Percentiles rank a stretch among this genome's conserved stretches.
phyloP scores from a whole-genome alignment of 2,329 filamentous ascomycete species.

The Aureobasidium musti region DNA sequence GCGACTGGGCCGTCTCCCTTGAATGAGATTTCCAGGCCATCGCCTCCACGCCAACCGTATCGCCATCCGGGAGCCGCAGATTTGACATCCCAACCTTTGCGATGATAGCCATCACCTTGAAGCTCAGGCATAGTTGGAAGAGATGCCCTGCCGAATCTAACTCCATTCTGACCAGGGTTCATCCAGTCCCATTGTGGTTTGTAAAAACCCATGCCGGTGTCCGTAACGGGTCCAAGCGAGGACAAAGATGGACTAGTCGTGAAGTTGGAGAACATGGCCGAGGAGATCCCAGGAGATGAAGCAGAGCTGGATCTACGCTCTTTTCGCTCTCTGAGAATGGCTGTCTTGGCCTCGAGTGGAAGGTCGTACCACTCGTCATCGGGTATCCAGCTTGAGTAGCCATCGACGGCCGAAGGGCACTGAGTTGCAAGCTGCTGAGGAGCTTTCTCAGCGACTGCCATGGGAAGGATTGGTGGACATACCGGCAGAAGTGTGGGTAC shows the following conservation, averaged over 20 bases:
- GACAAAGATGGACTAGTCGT: background rate
- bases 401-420: background rate
- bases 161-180: background rate
- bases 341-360: background rate
- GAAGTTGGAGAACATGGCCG: constrained; percentile 1
- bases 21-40: constrained; percentile 43
- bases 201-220: background rate
- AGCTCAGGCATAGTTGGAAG: background rate
- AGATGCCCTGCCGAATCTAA: constrained; percentile 22
- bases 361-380: constrained; percentile 1
- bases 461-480: background rate
- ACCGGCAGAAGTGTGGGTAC: background rate
- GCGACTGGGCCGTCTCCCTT: constrained; percentile 39
- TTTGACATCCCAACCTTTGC: constrained; percentile 31
- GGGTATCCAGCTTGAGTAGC: background rate
- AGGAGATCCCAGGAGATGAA: background rate
- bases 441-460: background rate
- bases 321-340: constrained; percentile 7
- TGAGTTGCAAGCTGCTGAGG: background rate
- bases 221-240: background rate
- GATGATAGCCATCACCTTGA: background rate
- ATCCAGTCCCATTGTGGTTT: constrained; percentile 11
- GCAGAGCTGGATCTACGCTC: constrained; percentile 16
- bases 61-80: constrained; percentile 32
- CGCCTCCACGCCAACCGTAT: constrained; percentile 42